Evolutionary conservation across 1,284 basidiomycete genomes (phyloP).

Genomic region (Cutaneotrichosporon sp.): DNA sequence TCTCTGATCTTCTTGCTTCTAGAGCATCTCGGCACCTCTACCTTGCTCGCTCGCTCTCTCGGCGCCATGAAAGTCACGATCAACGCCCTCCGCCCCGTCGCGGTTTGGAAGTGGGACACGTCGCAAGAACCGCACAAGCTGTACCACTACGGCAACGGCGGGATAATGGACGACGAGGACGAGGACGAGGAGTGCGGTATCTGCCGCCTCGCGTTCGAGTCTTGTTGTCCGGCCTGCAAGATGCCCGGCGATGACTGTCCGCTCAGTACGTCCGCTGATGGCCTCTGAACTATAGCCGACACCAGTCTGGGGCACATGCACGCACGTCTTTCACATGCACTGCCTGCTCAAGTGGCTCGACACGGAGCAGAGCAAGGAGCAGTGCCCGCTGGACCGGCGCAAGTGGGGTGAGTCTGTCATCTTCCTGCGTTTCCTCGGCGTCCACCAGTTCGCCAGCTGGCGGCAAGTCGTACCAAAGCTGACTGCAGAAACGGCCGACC

Average conservation of each 20-base stretch:
- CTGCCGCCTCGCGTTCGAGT: conserved; percentile 86
- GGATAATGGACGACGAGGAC: conserved; percentile 63
- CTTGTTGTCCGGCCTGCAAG: conserved; percentile 89
- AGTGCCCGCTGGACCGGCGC: conserved; percentile 91
- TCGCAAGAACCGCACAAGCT: conserved; percentile 47
- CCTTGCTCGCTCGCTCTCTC: not conserved
- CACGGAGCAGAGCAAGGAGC: conserved; percentile 79
- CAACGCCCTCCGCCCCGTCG: conserved; percentile 47
- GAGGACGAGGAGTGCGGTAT: conserved; percentile 92
- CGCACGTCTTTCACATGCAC: conserved; percentile 93
- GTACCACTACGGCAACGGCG: conserved; percentile 50
- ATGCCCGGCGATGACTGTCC: conserved; percentile 96
- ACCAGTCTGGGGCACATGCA: conserved; percentile 88
- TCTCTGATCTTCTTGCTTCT: no score
- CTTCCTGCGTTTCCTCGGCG: no score
- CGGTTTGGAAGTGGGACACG: conserved; percentile 53
- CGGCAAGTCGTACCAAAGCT: no score
- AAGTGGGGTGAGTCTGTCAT: conserved; percentile 86
- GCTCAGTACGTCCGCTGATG: conserved; percentile 68
- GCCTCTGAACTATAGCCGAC: no score
- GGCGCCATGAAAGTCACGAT: conserved; percentile 49
- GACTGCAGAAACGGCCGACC: conserved; percentile 42
- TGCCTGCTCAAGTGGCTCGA: conserved; percentile 93
- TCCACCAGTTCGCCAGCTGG: no score
- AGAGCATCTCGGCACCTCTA: no score